These are phyloP conservation scores for Eremochloa ophiuroides DNA, from an alignment of 176 grass and related monocot species.

Conservation along the genomic window DNA sequence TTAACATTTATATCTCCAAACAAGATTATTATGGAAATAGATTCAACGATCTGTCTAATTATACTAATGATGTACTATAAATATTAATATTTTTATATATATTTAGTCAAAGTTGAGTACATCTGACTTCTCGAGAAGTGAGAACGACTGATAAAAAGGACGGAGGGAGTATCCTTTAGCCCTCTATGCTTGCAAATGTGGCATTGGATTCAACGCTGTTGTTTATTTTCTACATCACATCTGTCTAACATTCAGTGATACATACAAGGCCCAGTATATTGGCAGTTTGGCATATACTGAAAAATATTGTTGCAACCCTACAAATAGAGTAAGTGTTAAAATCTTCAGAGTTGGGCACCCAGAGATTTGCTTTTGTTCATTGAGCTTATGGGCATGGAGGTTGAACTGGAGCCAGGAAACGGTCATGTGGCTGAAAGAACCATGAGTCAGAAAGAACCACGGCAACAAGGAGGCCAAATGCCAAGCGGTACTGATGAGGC, in stretches of 20 bases:
- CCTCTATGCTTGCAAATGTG: background rate
- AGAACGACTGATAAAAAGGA: too few species aligned
- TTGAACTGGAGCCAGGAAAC: background rate
- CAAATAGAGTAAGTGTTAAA: background rate
- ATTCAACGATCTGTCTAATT: too few species aligned
- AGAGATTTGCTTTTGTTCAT: background rate
- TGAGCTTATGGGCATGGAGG: constrained; percentile 18
- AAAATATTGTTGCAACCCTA: background rate
- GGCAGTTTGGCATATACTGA: background rate
- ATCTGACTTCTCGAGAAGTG: too few species aligned
- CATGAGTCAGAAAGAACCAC: background rate
- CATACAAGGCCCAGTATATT: background rate
- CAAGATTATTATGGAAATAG: too few species aligned
- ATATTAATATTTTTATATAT: too few species aligned
- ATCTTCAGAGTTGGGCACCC: background rate
- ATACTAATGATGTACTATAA: too few species aligned
- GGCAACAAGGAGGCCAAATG: background rate
- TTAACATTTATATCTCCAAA: too few species aligned
- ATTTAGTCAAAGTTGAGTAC: too few species aligned
- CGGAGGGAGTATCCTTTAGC: too few species aligned
- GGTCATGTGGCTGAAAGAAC: background rate
- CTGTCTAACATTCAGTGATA: background rate
- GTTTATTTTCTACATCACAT: background rate
- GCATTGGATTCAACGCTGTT: background rate
- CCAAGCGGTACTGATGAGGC: background rate